Evolutionary conservation across 129 eudicot species (phyloP).

Genomic region (Helianthus tuberosus): DNA sequence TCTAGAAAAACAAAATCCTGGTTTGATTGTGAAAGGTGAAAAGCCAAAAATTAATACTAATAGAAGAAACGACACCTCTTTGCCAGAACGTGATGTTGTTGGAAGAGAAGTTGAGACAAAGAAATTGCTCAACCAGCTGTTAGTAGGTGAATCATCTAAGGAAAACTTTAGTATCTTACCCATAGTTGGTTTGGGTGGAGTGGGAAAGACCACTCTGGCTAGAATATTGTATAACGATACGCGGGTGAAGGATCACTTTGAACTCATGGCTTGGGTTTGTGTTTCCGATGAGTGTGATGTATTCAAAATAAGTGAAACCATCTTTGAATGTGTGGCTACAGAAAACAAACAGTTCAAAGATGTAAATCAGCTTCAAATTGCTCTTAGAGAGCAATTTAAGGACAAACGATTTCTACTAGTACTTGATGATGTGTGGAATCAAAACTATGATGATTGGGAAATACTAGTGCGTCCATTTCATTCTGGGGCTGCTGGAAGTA

Average conservation of each 20-base stretch:
- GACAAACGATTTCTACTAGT: slow-evolving; percentile 40
- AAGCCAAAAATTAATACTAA: background rate
- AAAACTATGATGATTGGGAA: slow-evolving; percentile 33
- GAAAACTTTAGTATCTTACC: slow-evolving; percentile 15
- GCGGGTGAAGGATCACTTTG: slow-evolving; percentile 13
- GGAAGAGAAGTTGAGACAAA: slow-evolving; percentile 41
- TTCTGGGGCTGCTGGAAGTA: slow-evolving; percentile 40
- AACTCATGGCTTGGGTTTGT: slow-evolving; percentile 44
- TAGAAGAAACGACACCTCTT: slow-evolving; percentile 29
- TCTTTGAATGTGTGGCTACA: slow-evolving; percentile 20
- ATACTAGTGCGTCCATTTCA: slow-evolving; percentile 27
- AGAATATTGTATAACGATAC: background rate
- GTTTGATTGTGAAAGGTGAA: slow-evolving; percentile 14
- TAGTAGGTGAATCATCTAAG: background rate
- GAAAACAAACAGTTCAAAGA: slow-evolving; percentile 8
- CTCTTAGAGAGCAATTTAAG: slow-evolving; percentile 17
- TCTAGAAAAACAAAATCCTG: slow-evolving; percentile 25
- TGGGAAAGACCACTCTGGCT: slow-evolving; percentile 16
- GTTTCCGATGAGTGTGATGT: slow-evolving; percentile 39
- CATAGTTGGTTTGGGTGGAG: slow-evolving; percentile 37
- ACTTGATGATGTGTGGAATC: slow-evolving; percentile 53
- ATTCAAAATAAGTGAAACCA: slow-evolving; percentile 15
- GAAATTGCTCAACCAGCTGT: slow-evolving; percentile 1
- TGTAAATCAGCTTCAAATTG: slow-evolving; percentile 37
- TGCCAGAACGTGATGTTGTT: slow-evolving; percentile 27